Evolutionary conservation across 306 rosid genomes (phyloP).

Genomic region (Cicer pinnatifidum): DNA sequence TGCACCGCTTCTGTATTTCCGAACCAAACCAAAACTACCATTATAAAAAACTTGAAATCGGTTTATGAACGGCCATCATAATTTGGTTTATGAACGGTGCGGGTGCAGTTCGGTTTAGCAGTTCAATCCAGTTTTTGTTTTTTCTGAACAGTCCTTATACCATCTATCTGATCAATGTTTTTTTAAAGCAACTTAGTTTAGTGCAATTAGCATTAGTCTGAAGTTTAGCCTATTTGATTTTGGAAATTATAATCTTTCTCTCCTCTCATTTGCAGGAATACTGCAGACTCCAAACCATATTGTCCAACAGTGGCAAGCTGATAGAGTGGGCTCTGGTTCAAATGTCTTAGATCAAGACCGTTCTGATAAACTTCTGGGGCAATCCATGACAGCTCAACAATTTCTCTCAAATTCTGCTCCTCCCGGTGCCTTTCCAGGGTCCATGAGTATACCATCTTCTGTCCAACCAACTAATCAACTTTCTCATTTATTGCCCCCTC

Average conservation of each 20-base stretch:
- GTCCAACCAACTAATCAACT: slow-evolving; percentile 70
- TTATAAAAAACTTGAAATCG: too few species aligned
- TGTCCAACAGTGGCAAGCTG: slow-evolving; percentile 76
- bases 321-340: slow-evolving; percentile 62
- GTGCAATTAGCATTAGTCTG: slow-evolving; percentile 2
- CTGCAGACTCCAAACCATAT: slow-evolving; percentile 56
- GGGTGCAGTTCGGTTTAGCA: too few species aligned
- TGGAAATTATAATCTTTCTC: slow-evolving; percentile 10
- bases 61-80: too few species aligned
- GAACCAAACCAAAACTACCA: too few species aligned
- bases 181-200: slow-evolving; percentile 19
- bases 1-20: too few species aligned
- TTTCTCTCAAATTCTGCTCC: slow-evolving; percentile 72
- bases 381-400: slow-evolving; percentile 62
- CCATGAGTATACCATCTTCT: slow-evolving; percentile 70
- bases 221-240: slow-evolving; percentile 32
- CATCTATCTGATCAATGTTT: not conserved
- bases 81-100: too few species aligned
- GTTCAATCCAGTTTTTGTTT: too few species aligned
- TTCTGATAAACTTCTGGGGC: slow-evolving; percentile 71
- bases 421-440: slow-evolving; percentile 61
- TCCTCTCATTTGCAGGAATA: slow-evolving; percentile 58
- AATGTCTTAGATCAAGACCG: slow-evolving; percentile 67
- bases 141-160: too few species aligned
- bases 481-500: slow-evolving; percentile 62